phyloP scores from a whole-genome alignment of 176 grass and related monocot species.

The Oryza coarctata region DNA sequence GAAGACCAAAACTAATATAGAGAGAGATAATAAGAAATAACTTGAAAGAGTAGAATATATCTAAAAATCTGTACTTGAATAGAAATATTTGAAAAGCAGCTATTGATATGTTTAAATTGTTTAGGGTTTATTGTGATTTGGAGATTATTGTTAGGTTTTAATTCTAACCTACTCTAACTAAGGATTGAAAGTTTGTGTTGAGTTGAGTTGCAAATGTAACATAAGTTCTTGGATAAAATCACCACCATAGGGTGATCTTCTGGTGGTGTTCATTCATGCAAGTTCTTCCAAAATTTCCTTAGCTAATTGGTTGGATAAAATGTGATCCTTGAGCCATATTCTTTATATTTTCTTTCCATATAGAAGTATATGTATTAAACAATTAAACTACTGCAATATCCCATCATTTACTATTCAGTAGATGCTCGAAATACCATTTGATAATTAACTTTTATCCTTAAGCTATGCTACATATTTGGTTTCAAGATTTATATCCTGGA shows the following conservation, averaged over 20 bases:
- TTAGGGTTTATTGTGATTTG: too few species aligned
- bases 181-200: too few species aligned
- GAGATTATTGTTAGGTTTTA: too few species aligned
- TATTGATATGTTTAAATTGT: too few species aligned
- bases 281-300: background rate
- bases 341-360: background rate
- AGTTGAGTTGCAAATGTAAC: too few species aligned
- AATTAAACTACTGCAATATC: background rate
- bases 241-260: slow-evolving; percentile 4
- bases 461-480: background rate
- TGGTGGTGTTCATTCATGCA: background rate
- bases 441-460: background rate
- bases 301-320: slow-evolving; percentile 12
- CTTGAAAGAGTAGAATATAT: too few species aligned
- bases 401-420: background rate
- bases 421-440: background rate
- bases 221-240: background rate
- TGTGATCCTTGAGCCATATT: background rate
- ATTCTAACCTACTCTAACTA: too few species aligned
- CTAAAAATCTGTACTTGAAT: too few species aligned
- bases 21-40: too few species aligned
- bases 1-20: too few species aligned
- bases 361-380: background rate
- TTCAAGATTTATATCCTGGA: background rate
- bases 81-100: too few species aligned